phyloP scores from a whole-genome alignment of 306 rosid genomes.

The Quercus gilva region DNA sequence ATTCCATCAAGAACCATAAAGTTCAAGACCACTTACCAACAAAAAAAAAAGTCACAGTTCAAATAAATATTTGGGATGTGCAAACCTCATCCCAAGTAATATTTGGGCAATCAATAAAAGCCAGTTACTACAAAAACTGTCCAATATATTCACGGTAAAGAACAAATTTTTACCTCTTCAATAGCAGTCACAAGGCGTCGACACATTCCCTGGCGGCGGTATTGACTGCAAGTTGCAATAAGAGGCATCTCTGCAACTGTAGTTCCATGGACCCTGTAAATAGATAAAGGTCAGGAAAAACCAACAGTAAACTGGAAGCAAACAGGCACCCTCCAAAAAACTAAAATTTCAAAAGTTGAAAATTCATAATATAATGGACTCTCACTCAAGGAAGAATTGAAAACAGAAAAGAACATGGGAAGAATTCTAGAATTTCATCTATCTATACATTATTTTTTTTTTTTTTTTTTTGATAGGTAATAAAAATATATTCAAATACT shows the following conservation, averaged over 20 bases:
- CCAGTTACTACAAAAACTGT: not conserved
- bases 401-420: not conserved
- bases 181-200: conserved; percentile 75
- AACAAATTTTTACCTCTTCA: conserved; percentile 64
- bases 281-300: conserved; percentile 19
- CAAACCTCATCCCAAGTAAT: not conserved
- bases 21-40: no score
- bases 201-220: conserved; percentile 98
- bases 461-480: no score
- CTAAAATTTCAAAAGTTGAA: not conserved
- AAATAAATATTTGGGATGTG: not conserved
- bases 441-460: no score
- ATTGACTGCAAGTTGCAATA: conserved; percentile 87
- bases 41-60: not conserved
- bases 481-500: no score
- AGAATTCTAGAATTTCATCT: not conserved
- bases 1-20: not conserved
- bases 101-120: not conserved
- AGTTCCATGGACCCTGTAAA: conserved; percentile 84
- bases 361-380: conserved; percentile 7
- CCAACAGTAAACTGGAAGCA: conserved; percentile 13
- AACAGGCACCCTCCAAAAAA: conserved; percentile 8
- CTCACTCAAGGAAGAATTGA: not conserved
- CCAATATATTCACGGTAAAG: not conserved
- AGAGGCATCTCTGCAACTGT: conserved; percentile 94